Percentiles rank a stretch among this genome's conserved stretches.
Conservation (phyloP, 768 basidiomycete genomes). For the Dentipellis sp. region DNA sequence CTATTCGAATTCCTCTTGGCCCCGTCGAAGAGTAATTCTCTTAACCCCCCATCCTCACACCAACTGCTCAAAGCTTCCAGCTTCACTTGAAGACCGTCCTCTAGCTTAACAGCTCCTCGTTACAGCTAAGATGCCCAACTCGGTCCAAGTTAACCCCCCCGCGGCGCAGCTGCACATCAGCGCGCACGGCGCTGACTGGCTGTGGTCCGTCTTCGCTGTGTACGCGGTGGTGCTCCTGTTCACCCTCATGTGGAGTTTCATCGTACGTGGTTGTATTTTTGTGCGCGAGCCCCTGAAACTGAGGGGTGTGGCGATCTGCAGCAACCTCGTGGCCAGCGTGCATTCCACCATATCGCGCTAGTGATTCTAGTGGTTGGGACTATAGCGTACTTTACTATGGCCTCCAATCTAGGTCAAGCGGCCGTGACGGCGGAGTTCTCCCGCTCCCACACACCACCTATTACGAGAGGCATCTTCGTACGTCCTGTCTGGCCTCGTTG, state of each 20-base stretch:
- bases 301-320: not conserved
- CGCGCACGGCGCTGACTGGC: slow-evolving; percentile 38
- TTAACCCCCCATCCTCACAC: no score
- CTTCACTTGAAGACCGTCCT: no score
- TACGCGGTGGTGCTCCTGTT: slow-evolving; percentile 35
- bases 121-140: slow-evolving; percentile 8
- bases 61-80: no score
- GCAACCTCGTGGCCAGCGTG: not conserved
- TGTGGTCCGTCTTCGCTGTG: slow-evolving; percentile 45
- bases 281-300: not conserved
- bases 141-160: slow-evolving; percentile 27
- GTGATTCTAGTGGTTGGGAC: slow-evolving; percentile 37
- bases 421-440: slow-evolving; percentile 34
- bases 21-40: no score
- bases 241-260: slow-evolving; percentile 30
- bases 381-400: slow-evolving; percentile 47
- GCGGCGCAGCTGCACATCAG: slow-evolving; percentile 32
- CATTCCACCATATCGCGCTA: slow-evolving; percentile 37
- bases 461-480: slow-evolving; percentile 35
- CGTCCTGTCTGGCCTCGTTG: not conserved
- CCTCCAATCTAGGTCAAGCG: slow-evolving; percentile 43
- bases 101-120: no score
- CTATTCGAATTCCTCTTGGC: no score
- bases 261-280: slow-evolving; percentile 15
- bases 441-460: slow-evolving; percentile 15